Base-by-base conservation (phyloP, 495 filamentous ascomycete species). In the Podospora comata region DNA sequence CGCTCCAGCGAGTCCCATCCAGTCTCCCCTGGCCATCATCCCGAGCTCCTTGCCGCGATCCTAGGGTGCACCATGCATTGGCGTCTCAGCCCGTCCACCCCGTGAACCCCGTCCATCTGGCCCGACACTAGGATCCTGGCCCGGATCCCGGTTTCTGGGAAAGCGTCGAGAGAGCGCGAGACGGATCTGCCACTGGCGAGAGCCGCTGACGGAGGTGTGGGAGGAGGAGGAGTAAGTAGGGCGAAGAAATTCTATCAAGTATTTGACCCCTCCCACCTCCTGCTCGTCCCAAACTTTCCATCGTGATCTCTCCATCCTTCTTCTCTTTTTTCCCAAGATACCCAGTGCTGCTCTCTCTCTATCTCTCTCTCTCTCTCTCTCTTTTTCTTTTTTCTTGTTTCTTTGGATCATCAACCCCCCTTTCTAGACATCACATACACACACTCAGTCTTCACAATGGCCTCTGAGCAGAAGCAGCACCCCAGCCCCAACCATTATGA, bases 31-130 rank as follows among this genome's bases (percentile, higher is more conserved):
- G 53, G 53, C 61, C 11, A 28, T 62, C 54, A 67, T 75, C 73
- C 75, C 73, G 73, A 77, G 66, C 48, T 56, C 13, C 60, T 77
- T 77, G 73, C 75, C 75, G 75, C 68, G 62, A 20, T 65, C n/a
- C 61, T 63, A 62, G 67, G 55, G 63, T 48, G 62, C 65, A 56
- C 66, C 70, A 69, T 62, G 66, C 44, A 66, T 32, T 39, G 13
- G 30, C 67, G 23, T 64, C 65, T 55, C 67, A 26, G 19, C 64
- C 64, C 57, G 28, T 59, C 54, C 61, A 67, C 23, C 55, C 39
- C 19, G 39, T 48, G 39, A 48, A 48, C 62, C 34, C 20, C 66
- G 61, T 58, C 63, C 63, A 26, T 64, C 58, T 65, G 67, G 61
- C 65, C 70, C 68, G 59, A 56, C 60, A 18, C 39, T 76, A 72